Conservation (phyloP, 2,329 filamentous ascomycete species). For the Ploettnerulaceae sp. region DNA sequence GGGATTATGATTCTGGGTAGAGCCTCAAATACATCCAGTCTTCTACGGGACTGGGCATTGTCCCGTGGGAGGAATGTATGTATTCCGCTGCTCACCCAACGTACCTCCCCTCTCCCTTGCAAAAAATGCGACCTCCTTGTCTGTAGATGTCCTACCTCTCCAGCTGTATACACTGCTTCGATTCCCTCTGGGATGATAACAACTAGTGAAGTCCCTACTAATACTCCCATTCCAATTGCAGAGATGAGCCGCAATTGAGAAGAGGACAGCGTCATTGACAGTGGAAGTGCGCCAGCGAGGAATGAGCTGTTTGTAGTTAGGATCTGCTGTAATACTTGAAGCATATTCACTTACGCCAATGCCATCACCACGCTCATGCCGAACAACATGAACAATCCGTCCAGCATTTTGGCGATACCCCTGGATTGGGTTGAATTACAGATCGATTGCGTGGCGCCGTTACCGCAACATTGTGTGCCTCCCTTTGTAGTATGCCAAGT, state of each 20-base stretch:
- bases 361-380: conserved; percentile 48
- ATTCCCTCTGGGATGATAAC: conserved; percentile 97
- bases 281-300: conserved; percentile 81
- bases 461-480: conserved; percentile 23
- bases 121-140: conserved; percentile 14
- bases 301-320: conserved; percentile 63
- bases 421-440: conserved; percentile 13
- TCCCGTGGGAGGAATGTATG: conserved; percentile 18
- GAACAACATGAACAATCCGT: conserved; percentile 35
- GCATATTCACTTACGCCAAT: conserved; percentile 44
- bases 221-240: conserved; percentile 85
- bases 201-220: conserved; percentile 91
- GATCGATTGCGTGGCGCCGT: conserved; percentile 8
- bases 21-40: too few species aligned
- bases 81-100: conserved; percentile 22
- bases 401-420: conserved; percentile 32
- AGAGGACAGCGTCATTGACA: conserved; percentile 82
- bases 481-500: background rate
- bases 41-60: too few species aligned
- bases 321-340: background rate
- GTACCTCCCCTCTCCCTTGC: conserved; percentile 15
- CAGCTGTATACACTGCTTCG: conserved; percentile 72
- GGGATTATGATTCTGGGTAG: background rate
- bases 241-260: conserved; percentile 86
- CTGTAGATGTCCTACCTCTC: conserved; percentile 32